These are phyloP conservation scores for Excoecaria cochinchinensis DNA, from an alignment of 345 rosid genomes.

Conservation along the genomic window DNA sequence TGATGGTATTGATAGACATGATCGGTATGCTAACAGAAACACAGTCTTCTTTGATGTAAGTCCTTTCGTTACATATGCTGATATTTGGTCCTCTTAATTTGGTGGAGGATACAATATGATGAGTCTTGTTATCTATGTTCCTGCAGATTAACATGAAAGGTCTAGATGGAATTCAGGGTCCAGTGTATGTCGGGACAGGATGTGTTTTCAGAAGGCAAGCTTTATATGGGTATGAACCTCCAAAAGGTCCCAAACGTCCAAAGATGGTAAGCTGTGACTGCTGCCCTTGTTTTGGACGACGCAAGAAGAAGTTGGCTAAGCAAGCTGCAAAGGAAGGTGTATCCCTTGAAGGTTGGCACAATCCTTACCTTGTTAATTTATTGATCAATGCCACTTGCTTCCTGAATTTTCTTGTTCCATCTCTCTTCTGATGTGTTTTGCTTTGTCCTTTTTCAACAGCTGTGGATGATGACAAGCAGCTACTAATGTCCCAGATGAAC, in stretches of 20 bases:
- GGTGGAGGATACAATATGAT: neutral
- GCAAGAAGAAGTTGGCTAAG: constrained; percentile 59
- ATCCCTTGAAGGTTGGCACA: constrained; percentile 54
- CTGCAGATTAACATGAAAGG: constrained; percentile 41
- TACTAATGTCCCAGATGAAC: constrained; percentile 87
- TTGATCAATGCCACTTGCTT: neutral
- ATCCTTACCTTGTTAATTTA: constrained; percentile 1
- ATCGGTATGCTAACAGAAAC: constrained; percentile 38
- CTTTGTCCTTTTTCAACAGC: constrained; percentile 29
- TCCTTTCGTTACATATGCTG: neutral
- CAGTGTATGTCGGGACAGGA: constrained; percentile 38
- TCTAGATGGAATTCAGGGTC: constrained; percentile 37
- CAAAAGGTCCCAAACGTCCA: constrained; percentile 58
- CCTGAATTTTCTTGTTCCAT: neutral
- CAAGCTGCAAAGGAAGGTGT: constrained; percentile 48
- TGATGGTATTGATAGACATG: constrained; percentile 33
- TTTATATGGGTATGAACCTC: constrained; percentile 30
- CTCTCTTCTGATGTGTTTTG: neutral
- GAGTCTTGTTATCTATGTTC: constrained; percentile 1
- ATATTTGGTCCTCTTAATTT: neutral
- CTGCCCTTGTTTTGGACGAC: constrained; percentile 93
- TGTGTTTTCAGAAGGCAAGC: constrained; percentile 37
- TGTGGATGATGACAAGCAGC: constrained; percentile 69
- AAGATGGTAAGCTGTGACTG: constrained; percentile 96
- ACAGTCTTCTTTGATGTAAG: constrained; percentile 38